Conservation (phyloP, 2,329 filamentous ascomycete genomes). For the Alternaria novae-zelandiae region DNA sequence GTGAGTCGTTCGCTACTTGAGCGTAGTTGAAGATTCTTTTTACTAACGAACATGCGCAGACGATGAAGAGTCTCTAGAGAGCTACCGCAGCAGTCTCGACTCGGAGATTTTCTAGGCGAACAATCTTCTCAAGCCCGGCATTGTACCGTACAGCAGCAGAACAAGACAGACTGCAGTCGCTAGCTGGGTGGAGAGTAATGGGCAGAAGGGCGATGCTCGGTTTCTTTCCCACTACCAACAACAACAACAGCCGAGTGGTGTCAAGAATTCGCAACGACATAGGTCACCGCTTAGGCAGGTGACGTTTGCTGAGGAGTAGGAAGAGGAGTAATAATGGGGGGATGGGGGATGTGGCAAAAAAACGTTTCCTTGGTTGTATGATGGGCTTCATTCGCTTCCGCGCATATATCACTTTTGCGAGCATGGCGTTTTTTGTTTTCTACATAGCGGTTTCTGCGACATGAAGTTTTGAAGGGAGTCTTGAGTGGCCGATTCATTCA, state of each 20-base stretch:
- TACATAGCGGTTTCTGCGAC: background rate
- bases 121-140: background rate
- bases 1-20: conserved; percentile 25
- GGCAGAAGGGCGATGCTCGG: background rate
- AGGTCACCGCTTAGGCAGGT: conserved; percentile 4
- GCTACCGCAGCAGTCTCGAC: conserved; percentile 44
- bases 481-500: conserved; percentile 4
- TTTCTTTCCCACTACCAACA: background rate
- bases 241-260: background rate
- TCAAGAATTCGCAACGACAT: background rate
- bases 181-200: background rate
- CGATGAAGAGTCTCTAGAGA: conserved; percentile 41
- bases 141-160: background rate
- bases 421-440: conserved; percentile 6
- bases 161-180: background rate
- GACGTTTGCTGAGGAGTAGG: conserved; percentile 6
- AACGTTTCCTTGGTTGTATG: conserved; percentile 7
- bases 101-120: conserved; percentile 44
- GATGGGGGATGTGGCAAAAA: background rate
- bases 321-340: background rate
- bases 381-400: conserved; percentile 3
- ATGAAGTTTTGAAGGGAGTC: conserved; percentile 4
- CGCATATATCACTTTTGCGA: conserved; percentile 14
- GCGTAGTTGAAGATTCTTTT: background rate
- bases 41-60: conserved; percentile 16